phyloP scores from a whole-genome alignment of 768 basidiomycete genomes.

The Phanerochaete carnosa region DNA sequence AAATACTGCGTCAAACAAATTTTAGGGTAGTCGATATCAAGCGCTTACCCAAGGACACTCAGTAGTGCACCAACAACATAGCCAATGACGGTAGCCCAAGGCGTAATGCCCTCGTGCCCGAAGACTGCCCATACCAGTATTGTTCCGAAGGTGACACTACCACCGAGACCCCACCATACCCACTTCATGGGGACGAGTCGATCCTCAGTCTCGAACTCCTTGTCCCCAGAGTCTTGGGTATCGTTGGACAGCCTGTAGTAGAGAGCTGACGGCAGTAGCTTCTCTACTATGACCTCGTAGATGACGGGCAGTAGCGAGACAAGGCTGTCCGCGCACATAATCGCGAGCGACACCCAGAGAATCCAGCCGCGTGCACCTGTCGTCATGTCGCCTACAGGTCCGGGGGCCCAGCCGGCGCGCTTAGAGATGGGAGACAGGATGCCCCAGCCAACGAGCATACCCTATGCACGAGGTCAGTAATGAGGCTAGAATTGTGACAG shows the following conservation, averaged over 20 bases:
- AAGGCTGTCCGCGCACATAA: conserved; percentile 92
- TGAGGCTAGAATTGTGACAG: conserved; percentile 1
- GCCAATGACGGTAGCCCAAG: conserved; percentile 90
- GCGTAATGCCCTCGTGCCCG: conserved; percentile 86
- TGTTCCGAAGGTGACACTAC: conserved; percentile 67
- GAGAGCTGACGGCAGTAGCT: conserved; percentile 11
- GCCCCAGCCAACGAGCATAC: conserved; percentile 97
- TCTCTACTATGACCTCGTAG: conserved; percentile 45
- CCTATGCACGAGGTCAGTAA: conserved; percentile 39
- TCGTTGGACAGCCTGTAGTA: neutral
- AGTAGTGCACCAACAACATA: conserved; percentile 80
- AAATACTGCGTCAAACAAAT: conserved; percentile 7
- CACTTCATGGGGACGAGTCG: conserved; percentile 78
- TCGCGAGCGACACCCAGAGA: conserved; percentile 92
- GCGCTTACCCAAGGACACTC: conserved; percentile 83
- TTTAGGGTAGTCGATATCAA: neutral
- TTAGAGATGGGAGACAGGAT: conserved; percentile 89
- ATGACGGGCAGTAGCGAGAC: conserved; percentile 81
- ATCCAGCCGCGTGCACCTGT: conserved; percentile 94
- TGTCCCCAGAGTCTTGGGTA: conserved; percentile 35
- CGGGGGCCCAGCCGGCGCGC: conserved; percentile 86
- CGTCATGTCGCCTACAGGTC: conserved; percentile 83
- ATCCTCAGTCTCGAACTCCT: conserved; percentile 75
- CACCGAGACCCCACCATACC: conserved; percentile 67
- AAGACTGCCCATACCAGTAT: conserved; percentile 86